Percentiles rank a stretch among this genome's conserved stretches.
Conservation (phyloP, 2,329 filamentous ascomycete species). For the Pseudopithomyces maydicus region DNA sequence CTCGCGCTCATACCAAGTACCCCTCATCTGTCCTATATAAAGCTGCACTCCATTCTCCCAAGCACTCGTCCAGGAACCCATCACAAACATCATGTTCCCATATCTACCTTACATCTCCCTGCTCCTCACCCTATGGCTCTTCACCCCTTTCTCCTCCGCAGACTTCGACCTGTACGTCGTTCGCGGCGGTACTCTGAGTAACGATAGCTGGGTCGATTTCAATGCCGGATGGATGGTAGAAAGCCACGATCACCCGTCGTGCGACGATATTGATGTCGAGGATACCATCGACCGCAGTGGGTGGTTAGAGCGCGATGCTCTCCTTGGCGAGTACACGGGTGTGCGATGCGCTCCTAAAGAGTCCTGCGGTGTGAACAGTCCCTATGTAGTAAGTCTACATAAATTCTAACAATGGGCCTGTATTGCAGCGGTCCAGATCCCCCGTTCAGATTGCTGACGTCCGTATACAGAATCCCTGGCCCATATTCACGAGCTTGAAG, state of each 20-base stretch:
- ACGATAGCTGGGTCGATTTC: neutral
- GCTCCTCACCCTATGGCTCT: neutral
- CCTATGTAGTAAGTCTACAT: neutral
- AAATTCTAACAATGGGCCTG: neutral
- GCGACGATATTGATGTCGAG: neutral
- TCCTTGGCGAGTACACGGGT: neutral
- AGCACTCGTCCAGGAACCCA: too few relatives aligned
- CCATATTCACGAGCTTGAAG: neutral
- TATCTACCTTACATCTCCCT: too few relatives aligned
- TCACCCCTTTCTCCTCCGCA: neutral
- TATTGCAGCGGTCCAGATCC: neutral
- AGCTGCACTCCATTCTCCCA: too few relatives aligned
- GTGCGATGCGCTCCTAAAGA: neutral
- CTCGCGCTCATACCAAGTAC: too few relatives aligned
- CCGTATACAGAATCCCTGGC: neutral
- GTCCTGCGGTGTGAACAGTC: neutral
- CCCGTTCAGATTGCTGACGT: too few relatives aligned
- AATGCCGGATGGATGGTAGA: neutral
- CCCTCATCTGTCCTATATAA: too few relatives aligned
- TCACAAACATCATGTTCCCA: too few relatives aligned
- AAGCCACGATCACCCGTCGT: neutral
- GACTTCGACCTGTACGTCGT: neutral
- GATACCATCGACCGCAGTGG: neutral
- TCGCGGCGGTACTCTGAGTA: neutral
- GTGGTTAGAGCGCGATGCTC: neutral